These are phyloP conservation scores for Mortierella sp. DNA, from an alignment of 371 early-diverging fungal species.

Conservation along the genomic window DNA sequence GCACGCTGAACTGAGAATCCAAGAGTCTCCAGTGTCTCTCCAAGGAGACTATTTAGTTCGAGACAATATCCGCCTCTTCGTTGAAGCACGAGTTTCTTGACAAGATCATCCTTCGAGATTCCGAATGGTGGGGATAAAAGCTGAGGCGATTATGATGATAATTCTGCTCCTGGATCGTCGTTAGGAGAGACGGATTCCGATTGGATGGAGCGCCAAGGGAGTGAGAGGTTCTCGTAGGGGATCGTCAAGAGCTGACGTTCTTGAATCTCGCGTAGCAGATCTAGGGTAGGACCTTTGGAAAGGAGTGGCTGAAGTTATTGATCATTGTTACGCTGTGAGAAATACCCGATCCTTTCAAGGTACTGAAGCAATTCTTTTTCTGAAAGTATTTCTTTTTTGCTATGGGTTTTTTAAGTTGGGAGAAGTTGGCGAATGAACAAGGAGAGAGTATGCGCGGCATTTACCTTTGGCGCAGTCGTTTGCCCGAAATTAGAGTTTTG, in stretches of 20 bases:
- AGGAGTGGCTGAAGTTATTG: too few relatives aligned
- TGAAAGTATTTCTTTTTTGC: neutral
- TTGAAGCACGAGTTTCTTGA: slow-evolving; percentile 7
- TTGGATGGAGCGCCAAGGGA: slow-evolving; percentile 13
- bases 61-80: slow-evolving; percentile 22
- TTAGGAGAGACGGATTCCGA: neutral
- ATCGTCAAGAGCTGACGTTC: slow-evolving; percentile 2
- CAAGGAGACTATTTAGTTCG: slow-evolving; percentile 10
- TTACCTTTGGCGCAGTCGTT: too few relatives aligned
- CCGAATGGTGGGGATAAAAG: slow-evolving; percentile 6
- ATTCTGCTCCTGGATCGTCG: neutral
- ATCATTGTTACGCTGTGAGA: neutral
- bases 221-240: slow-evolving; percentile 14
- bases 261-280: slow-evolving; percentile 2
- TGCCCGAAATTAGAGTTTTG: neutral
- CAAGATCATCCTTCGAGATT: slow-evolving; percentile 4
- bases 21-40: neutral
- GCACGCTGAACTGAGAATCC: slow-evolving; percentile 8
- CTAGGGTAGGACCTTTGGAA: neutral
- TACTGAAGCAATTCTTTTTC: neutral
- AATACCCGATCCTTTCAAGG: slow-evolving; percentile 9
- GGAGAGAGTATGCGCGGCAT: too few relatives aligned
- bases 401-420: too few relatives aligned
- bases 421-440: neutral
- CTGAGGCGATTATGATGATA: neutral